Evolutionary conservation across 2,329 filamentous ascomycete genomes (phyloP).

Genomic region (Cladosporium sp.): DNA sequence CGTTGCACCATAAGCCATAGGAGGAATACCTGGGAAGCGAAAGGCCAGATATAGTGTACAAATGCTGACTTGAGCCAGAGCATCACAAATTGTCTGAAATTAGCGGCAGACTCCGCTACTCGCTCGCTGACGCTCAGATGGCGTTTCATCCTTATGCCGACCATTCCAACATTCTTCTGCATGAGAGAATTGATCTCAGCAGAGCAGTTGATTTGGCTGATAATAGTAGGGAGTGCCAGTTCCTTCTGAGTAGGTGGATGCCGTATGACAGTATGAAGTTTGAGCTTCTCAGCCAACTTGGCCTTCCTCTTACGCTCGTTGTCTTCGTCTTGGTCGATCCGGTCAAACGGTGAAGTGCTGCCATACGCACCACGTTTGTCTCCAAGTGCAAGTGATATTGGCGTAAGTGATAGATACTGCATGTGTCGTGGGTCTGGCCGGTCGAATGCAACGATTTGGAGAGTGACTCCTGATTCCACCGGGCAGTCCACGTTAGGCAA

Average conservation of each 20-base stretch:
- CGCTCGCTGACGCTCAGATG: conserved; percentile 89
- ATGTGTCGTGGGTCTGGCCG: conserved; percentile 79
- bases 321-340: conserved; percentile 70
- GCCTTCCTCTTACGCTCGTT: conserved; percentile 58
- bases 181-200: conserved; percentile 82
- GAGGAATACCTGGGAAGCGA: conserved; percentile 69
- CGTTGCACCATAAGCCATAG: conserved; percentile 74
- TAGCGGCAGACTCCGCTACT: conserved; percentile 88
- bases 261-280: conserved; percentile 77
- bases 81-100: conserved; percentile 71
- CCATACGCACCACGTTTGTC: conserved; percentile 56
- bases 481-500: conserved; percentile 72
- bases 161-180: conserved; percentile 82
- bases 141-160: conserved; percentile 76
- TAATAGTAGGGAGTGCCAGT: conserved; percentile 70
- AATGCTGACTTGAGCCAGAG: conserved; percentile 67
- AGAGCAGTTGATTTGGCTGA: conserved; percentile 94
- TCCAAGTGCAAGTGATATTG: conserved; percentile 80
- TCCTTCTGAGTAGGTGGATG: conserved; percentile 78
- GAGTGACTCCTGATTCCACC: conserved; percentile 59
- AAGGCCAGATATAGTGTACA: conserved; percentile 71
- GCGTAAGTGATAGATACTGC: conserved; percentile 91
- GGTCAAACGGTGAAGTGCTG: conserved; percentile 42
- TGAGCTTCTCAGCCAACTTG: conserved; percentile 77
- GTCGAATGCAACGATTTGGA: conserved; percentile 87